Evolutionary conservation across 495 filamentous ascomycete species (phyloP), one percentile per base, ranked within the genome.

Genomic region (Staphylotrichum tortipilum): DNA sequence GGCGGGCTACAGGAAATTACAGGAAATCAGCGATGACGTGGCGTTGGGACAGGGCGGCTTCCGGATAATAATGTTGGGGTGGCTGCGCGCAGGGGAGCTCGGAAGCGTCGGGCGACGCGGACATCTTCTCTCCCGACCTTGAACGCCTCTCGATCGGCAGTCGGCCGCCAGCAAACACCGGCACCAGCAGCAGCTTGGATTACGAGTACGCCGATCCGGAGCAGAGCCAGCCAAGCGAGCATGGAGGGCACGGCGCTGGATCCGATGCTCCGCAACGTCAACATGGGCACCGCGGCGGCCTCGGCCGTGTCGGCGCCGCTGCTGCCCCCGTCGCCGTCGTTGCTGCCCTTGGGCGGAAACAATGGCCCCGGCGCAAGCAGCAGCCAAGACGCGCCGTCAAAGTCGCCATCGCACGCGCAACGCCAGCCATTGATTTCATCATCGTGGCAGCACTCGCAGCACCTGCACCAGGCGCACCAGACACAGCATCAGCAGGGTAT

Each of bases 81-180:
- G n/a, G n/a, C n/a, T n/a, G n/a, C n/a, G n/a, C n/a, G n/a, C n/a
- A n/a, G n/a, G n/a, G n/a, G n/a, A n/a, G n/a, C n/a, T 28, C 24
- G 39, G 22, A 42, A 18, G 24, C 47, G 15, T 24, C 22, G 19
- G 29, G 19, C n/a, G 17, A 7, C 37, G 42, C 39, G 47, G 48
- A 53, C 52, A 44, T 46, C 34, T 42, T 45, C 18, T 19, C 8
- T 26, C 18, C 21, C 43, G 37, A 50, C 23, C 38, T 12, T 11
- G 23, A 29, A 42, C 31, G 41, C 45, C 29, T 15, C 40, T 30
- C 17, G 50, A 60, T 58, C 56, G 60, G 47, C 44, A 46, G 44
- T 49, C 40, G 35, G 45, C 51, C 51, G 50, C 43, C 57, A 52
- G 48, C 57, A 51, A 51, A 7, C 44, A 17, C 53, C 38, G 53